These are phyloP conservation scores for Phytophthora lateralis DNA, from an alignment of 352 stramenopile genomes.

Conservation along the genomic window DNA sequence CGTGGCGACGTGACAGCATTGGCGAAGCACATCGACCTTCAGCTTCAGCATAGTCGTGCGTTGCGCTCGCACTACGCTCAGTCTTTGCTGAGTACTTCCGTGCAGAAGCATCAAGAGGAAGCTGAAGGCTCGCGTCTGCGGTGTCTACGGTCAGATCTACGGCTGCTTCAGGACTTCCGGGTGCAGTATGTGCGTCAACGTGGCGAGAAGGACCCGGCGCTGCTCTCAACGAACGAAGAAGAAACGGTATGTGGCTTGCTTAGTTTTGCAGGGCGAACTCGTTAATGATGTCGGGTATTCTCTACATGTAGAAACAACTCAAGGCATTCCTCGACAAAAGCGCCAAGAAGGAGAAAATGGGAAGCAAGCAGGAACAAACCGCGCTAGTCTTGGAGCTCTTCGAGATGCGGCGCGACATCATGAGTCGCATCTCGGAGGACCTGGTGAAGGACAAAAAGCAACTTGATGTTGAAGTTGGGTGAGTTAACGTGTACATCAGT, in stretches of 20 bases:
- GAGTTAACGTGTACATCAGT: not conserved
- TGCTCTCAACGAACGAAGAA: constrained; percentile 29
- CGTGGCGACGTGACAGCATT: constrained; percentile 72
- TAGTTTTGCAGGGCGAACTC: not conserved
- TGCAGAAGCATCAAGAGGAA: constrained; percentile 53
- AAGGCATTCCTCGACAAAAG: constrained; percentile 65
- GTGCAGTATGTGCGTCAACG: constrained; percentile 42
- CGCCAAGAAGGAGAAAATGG: constrained; percentile 68
- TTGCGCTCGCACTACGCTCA: constrained; percentile 64
- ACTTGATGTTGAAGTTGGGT: constrained; percentile 67
- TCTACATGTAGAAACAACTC: constrained; percentile 45
- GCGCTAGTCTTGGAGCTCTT: constrained; percentile 65
- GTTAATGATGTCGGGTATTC: not conserved
- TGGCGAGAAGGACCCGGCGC: constrained; percentile 22
- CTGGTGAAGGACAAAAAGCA: constrained; percentile 68
- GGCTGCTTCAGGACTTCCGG: constrained; percentile 68
- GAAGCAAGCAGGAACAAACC: constrained; percentile 42
- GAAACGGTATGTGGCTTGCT: constrained; percentile 38
- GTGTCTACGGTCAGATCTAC: constrained; percentile 61
- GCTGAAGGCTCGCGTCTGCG: constrained; percentile 57
- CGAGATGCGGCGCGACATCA: constrained; percentile 69
- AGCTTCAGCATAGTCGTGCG: constrained; percentile 71
- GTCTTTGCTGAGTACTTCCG: constrained; percentile 48
- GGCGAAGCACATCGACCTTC: constrained; percentile 74
- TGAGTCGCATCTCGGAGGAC: constrained; percentile 73